Base-by-base conservation (phyloP, 495 filamentous ascomycete genomes). In the Neurospora tetrasperma region DNA sequence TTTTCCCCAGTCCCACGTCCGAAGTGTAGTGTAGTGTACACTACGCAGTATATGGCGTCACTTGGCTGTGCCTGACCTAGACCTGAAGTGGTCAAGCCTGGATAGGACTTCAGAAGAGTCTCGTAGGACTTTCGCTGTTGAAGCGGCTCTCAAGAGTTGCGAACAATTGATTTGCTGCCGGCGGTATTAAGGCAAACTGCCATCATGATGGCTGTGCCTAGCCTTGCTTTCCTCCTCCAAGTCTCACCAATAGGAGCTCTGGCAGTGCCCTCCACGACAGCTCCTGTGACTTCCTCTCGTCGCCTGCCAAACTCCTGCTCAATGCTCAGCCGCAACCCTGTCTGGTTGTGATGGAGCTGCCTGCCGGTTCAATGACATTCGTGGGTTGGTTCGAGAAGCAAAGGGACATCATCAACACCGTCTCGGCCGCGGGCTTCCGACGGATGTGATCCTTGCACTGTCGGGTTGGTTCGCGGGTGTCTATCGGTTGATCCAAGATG, bases 1-100 rank as follows among this genome's bases (percentile, higher is more conserved):
- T 16, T 38, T 27, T 66, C 31, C 5, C 54, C 16, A 66, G 6
- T 38, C 31, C 27, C 69, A 70, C 70, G 76, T 73, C 77, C 75
- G 73, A 76, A 73, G 44, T 6, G 35, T 38, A 38, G 35, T 6
- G 35, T 38, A 38, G 35, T 38, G 35, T 38, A 38, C 27, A 31
- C 27, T 31, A 31, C 27, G 27, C 27, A 31, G 42, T 16, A n/a
- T 48, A 72, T 70, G 68, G 62, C 69, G 69, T 71, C 70, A 18
- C 35, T 27, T 71, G 71, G 70, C 73, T 73, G 78, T 79, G 79
- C 79, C 79, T 77, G 78, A 80, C 31, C 79, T 79, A 80, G 72
- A 54, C 78, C 75, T 1, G 73, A 78, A 75, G 9, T 20, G 71
- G 75, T 62, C 54, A 71, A 69, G 71, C 40, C 16, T 39, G 70